Evolutionary conservation across 768 basidiomycete species (phyloP).

Genomic region (Hebeloma cylindrosporum): DNA sequence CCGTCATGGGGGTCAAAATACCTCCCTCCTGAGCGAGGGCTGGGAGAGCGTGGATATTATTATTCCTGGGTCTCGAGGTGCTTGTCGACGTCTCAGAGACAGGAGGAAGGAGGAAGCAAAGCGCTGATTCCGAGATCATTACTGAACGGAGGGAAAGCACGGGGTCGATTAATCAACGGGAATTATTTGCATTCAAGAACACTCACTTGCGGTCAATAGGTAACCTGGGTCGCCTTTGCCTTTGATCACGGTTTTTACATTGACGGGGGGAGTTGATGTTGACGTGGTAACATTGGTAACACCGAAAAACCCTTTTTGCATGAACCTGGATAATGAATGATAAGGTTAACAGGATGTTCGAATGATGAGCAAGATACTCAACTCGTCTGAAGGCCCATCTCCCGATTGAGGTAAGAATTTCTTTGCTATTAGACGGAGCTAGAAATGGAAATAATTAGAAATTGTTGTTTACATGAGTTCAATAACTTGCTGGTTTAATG

Average conservation of each 20-base stretch:
- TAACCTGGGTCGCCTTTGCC: conserved; percentile 82
- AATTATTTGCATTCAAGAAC: conserved; percentile 1
- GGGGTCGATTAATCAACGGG: conserved; percentile 10
- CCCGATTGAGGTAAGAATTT: conserved; percentile 53
- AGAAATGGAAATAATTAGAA: not conserved
- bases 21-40: conserved; percentile 65
- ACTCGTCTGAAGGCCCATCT: conserved; percentile 67
- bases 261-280: conserved; percentile 41
- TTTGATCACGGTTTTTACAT: conserved; percentile 60
- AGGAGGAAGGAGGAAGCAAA: conserved; percentile 60
- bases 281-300: conserved; percentile 72
- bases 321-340: conserved; percentile 39
- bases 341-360: not conserved
- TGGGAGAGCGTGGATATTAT: conserved; percentile 50
- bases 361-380: conserved; percentile 22
- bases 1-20: conserved; percentile 79
- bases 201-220: conserved; percentile 52
- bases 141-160: conserved; percentile 35
- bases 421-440: conserved; percentile 61
- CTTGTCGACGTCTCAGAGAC: conserved; percentile 23
- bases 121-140: conserved; percentile 78
- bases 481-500: conserved; percentile 38
- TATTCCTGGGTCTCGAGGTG: conserved; percentile 15
- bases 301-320: conserved; percentile 60
- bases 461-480: not conserved